Evolutionary conservation across 1,284 basidiomycete species (phyloP).

Genomic region (Sanghuangporus sanghuang): DNA sequence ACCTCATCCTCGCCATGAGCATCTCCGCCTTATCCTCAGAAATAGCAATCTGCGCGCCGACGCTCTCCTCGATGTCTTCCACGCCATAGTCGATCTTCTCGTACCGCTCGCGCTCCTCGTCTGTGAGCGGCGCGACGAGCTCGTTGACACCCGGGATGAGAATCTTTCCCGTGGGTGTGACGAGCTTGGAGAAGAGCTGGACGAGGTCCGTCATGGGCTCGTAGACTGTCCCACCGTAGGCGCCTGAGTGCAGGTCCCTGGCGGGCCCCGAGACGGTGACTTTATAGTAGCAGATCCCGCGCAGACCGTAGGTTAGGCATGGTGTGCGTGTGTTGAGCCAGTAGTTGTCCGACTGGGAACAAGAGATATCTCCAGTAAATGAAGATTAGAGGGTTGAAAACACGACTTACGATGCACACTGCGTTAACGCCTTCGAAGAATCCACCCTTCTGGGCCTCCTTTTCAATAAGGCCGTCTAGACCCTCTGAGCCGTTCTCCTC

Average conservation of each 20-base stretch:
- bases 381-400: not conserved
- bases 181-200: slow-evolving; percentile 80
- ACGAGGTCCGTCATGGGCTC: slow-evolving; percentile 87
- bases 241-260: slow-evolving; percentile 89
- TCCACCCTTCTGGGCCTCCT: slow-evolving; percentile 67
- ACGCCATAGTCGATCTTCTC: slow-evolving; percentile 71
- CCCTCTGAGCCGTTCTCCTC: slow-evolving; percentile 95
- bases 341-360: slow-evolving; percentile 90
- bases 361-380: no score
- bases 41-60: slow-evolving; percentile 75
- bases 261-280: slow-evolving; percentile 81
- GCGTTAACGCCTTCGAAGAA: slow-evolving; percentile 93
- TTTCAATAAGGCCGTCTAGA: slow-evolving; percentile 84
- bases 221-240: slow-evolving; percentile 84
- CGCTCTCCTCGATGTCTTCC: slow-evolving; percentile 75
- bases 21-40: slow-evolving; percentile 80
- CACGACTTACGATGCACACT: slow-evolving; percentile 83
- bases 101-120: slow-evolving; percentile 74
- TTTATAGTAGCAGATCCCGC: slow-evolving; percentile 90
- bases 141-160: slow-evolving; percentile 90
- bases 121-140: slow-evolving; percentile 74
- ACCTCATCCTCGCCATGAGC: slow-evolving; percentile 87
- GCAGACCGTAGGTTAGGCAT: slow-evolving; percentile 72
- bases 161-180: slow-evolving; percentile 79
- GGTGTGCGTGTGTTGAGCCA: slow-evolving; percentile 81